A percentile compares a stretch with the other conserved stretches of the same genome.
phyloP scores from a whole-genome alignment of 2,329 filamentous ascomycete genomes.

The Aspergillus thermomutatus region DNA sequence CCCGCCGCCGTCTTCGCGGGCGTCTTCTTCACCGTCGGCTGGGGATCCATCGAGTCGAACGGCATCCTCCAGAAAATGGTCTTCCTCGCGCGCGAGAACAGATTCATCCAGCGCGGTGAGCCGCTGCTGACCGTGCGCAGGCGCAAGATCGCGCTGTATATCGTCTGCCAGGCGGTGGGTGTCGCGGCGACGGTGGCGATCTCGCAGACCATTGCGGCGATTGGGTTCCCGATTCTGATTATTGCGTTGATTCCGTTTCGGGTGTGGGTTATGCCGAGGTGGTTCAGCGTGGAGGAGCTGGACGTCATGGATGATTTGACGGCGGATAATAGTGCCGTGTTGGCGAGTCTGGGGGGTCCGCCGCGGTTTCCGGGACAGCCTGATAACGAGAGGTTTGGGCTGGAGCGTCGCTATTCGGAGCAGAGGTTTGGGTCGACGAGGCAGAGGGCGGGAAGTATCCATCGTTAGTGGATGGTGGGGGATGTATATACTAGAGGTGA shows the following conservation, averaged over 20 bases:
- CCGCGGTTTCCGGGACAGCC: conserved; percentile 37
- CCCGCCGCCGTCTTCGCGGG: conserved; percentile 73
- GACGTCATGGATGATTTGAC: conserved; percentile 53
- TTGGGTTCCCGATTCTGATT: conserved; percentile 59
- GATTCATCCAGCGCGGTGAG: conserved; percentile 54
- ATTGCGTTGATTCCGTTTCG: conserved; percentile 54
- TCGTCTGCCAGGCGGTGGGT: conserved; percentile 50
- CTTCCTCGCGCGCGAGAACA: conserved; percentile 61
- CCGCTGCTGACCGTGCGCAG: conserved; percentile 44
- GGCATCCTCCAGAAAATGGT: conserved; percentile 69
- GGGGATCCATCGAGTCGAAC: conserved; percentile 69
- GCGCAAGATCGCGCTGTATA: conserved; percentile 49
- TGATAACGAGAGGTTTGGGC: conserved; percentile 16
- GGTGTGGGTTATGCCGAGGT: conserved; percentile 48
- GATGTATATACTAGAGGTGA: background rate
- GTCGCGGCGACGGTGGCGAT: conserved; percentile 56
- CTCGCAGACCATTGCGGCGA: conserved; percentile 58
- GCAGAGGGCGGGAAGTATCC: conserved; percentile 22
- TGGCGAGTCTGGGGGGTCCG: conserved; percentile 51
- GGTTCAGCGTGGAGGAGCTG: conserved; percentile 50
- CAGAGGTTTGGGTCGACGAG: conserved; percentile 15
- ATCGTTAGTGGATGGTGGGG: conserved; percentile 9
- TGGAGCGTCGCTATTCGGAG: conserved; percentile 19
- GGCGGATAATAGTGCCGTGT: conserved; percentile 51
- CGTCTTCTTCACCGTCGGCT: conserved; percentile 76